Evolutionary conservation across 1,284 basidiomycete genomes (phyloP).

Genomic region (Cutaneotrichosporon sp.): DNA sequence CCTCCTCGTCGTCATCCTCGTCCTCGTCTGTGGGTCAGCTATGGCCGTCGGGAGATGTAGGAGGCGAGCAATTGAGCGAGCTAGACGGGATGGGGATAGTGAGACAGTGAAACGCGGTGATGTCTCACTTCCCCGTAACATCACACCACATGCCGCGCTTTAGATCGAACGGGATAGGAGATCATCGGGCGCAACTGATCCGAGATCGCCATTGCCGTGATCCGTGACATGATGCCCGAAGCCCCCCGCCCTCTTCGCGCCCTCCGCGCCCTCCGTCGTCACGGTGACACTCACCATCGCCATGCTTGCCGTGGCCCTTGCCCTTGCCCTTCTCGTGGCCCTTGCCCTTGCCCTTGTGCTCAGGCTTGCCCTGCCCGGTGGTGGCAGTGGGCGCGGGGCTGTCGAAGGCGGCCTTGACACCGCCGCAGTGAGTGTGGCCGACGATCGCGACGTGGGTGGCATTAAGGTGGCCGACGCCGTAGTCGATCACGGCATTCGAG

Average conservation of each 20-base stretch:
- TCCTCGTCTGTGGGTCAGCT: conserved; percentile 12
- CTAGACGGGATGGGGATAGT: too few species aligned
- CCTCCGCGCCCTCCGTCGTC: too few species aligned
- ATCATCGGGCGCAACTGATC: too few species aligned
- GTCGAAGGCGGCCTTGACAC: conserved; percentile 64
- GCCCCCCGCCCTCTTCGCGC: too few species aligned
- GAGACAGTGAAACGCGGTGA: too few species aligned
- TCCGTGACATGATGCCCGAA: too few species aligned
- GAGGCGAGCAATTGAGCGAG: too few species aligned
- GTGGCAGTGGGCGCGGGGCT: conserved; percentile 27
- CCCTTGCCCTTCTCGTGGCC: conserved; percentile 1
- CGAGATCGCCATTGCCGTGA: too few species aligned
- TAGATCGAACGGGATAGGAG: too few species aligned
- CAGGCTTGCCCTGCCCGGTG: background rate
- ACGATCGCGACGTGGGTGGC: conserved; percentile 82
- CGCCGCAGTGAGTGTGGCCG: conserved; percentile 80
- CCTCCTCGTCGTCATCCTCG: conserved; percentile 15
- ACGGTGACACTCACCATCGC: background rate
- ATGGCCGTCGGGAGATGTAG: background rate
- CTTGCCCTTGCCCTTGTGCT: background rate
- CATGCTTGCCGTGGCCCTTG: conserved; percentile 2
- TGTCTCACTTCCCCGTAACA: too few species aligned
- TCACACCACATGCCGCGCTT: too few species aligned
- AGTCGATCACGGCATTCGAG: conserved; percentile 74
- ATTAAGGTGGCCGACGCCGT: conserved; percentile 74